Evolutionary conservation across 1,284 basidiomycete genomes (phyloP), one percentile per base, ranked within the genome.

Genomic region (Fomitopsis pinicola): DNA sequence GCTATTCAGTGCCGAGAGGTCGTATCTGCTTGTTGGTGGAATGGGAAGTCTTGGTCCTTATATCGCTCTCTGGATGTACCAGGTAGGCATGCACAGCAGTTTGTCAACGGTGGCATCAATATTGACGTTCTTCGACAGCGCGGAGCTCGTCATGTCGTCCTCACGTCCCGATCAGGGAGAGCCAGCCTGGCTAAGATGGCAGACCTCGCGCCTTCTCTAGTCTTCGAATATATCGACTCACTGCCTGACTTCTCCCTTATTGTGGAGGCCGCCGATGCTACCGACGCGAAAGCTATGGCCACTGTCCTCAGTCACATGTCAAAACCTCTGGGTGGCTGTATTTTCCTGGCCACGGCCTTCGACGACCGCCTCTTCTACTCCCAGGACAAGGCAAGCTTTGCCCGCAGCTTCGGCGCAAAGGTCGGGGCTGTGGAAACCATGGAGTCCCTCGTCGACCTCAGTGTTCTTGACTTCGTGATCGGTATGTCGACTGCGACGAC

Each of bases 11-110:
- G 28, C 63, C 1, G 35, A 59, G n/a, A 64, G 65, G 50, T 40
- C 64, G 8, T 70, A 70, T 55, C 40, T 70, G 2, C 59, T 70
- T 9, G n/a, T 70, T 12, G 69, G 68, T 7, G 69, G 69, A 1
- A 63, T 69, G 15, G 64, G 68, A 12, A 66, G 63, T 48, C 52
- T 70, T 4, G 78, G 78, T 1, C 59, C 72, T 14, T 69, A 71
- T 28, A 66, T 76, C 33, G 74, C 78, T 3, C 52, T 75, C 17
- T 78, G 69, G 69, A 75, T 80, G 76, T 78, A 77, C 63, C 61
- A 76, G 69, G 78, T 77, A 58, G 55, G 62, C 30, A 8, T n/a
- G 14, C 6, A 9, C 22, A 22, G 22, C 10, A 19, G 7, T 17
- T 7, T 2, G 44, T 8, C 19, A 2, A n/a, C 26, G 8, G 28